phyloP scores from a whole-genome alignment of 2,329 filamentous ascomycete species.

The Endocalyx cinctus region DNA sequence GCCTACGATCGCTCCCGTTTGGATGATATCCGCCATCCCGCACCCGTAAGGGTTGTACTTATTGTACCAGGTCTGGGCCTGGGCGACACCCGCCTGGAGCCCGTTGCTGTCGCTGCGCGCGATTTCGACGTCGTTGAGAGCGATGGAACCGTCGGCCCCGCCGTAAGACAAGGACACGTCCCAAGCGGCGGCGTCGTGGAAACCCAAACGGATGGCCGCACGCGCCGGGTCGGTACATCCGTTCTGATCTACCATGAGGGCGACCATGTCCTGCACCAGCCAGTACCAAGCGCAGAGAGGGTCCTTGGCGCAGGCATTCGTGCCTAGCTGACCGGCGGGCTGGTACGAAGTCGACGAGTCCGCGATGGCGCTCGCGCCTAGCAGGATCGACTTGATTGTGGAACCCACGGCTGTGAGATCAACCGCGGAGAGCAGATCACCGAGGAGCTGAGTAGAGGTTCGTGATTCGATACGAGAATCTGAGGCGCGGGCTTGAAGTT shows the following conservation, averaged over 20 bases:
- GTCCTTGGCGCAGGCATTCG: slow-evolving; percentile 20
- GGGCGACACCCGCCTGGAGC: slow-evolving; percentile 34
- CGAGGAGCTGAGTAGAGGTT: slow-evolving; percentile 17
- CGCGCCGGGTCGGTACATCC: slow-evolving; percentile 36
- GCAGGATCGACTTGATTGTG: slow-evolving; percentile 19
- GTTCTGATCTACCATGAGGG: slow-evolving; percentile 25
- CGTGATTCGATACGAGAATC: slow-evolving; percentile 11
- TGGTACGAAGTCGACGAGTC: slow-evolving; percentile 11
- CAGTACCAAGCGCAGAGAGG: slow-evolving; percentile 37
- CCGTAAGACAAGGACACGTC: slow-evolving; percentile 31
- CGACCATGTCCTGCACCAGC: slow-evolving; percentile 31
- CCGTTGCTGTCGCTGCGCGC: slow-evolving; percentile 39
- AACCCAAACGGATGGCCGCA: slow-evolving; percentile 40
- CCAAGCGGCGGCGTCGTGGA: slow-evolving; percentile 44
- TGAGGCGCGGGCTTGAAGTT: slow-evolving; percentile 19
- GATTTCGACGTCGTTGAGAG: slow-evolving; percentile 37
- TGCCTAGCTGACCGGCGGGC: slow-evolving; percentile 17
- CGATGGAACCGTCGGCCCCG: slow-evolving; percentile 42
- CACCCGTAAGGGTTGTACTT: slow-evolving; percentile 34
- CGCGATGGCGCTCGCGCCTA: slow-evolving; percentile 11
- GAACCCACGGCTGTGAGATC: slow-evolving; percentile 13
- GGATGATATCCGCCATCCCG: slow-evolving; percentile 50
- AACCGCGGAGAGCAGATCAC: slow-evolving; percentile 13
- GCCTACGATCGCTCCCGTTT: slow-evolving; percentile 43
- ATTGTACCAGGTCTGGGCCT: slow-evolving; percentile 32